Percentiles rank a stretch among this genome's conserved stretches.
These are phyloP conservation scores for Xylariaceae sp. DNA, from an alignment of 2,329 filamentous ascomycete species.

Conservation along the genomic window DNA sequence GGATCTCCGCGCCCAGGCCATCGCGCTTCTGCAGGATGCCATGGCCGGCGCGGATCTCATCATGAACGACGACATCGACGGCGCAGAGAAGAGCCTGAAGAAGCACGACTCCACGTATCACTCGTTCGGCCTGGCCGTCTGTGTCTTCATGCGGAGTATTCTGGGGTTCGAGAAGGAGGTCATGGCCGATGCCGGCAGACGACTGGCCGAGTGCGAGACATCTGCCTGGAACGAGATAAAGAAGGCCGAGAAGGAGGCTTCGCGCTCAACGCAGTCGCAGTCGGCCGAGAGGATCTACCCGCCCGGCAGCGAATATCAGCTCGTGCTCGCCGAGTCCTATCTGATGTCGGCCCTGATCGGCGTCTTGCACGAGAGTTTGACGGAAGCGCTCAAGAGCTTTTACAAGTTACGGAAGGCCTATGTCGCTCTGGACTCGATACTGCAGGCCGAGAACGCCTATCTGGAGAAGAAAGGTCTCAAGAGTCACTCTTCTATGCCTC, in stretches of 20 bases:
- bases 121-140: constrained; percentile 72
- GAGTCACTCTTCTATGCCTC: constrained; percentile 13
- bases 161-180: constrained; percentile 88
- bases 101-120: constrained; percentile 82
- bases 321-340: constrained; percentile 80
- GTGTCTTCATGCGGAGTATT: constrained; percentile 78
- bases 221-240: constrained; percentile 71
- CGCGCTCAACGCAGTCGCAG: constrained; percentile 1
- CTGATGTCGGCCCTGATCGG: constrained; percentile 85
- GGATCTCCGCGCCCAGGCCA: constrained; percentile 38
- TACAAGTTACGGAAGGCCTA: constrained; percentile 90
- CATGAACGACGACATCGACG: constrained; percentile 85
- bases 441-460: constrained; percentile 63
- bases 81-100: constrained; percentile 67
- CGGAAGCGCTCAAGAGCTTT: constrained; percentile 85
- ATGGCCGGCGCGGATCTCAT: constrained; percentile 64
- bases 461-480: constrained; percentile 32
- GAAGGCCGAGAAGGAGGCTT: constrained; percentile 61
- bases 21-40: constrained; percentile 53
- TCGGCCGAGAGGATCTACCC: constrained; percentile 58
- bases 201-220: constrained; percentile 69
- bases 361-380: constrained; percentile 86
- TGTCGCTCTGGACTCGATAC: constrained; percentile 71
- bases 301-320: constrained; percentile 77
- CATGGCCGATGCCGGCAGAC: constrained; percentile 73